Evolutionary conservation across 2,329 filamentous ascomycete genomes (phyloP), one percentile per base, ranked within the genome.

Genomic region (Microdochium trichocladiopsis): DNA sequence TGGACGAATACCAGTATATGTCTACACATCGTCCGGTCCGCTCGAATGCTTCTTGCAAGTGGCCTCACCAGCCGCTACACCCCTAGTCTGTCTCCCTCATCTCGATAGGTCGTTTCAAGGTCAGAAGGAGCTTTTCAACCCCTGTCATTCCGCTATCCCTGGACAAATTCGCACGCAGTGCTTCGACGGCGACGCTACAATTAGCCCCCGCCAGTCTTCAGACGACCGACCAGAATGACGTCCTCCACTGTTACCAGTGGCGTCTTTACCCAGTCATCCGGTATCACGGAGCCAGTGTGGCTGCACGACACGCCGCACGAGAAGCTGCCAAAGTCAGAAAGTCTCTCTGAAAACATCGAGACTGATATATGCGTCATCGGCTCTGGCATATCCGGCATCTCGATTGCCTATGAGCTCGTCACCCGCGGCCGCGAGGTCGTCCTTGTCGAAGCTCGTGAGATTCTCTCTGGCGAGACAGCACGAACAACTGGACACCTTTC

Each of bases 401-500:
- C 74, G 0, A 68, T 69, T 8, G 75, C 78, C 2, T 79, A 79
- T 53, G 77, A 82, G 55, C 72, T 82, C 0, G 72, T 82, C 23
- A 69, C 56, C 5, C 72, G 76, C 16, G 78, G 78, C 1, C 60
- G 72, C 33, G 64, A 73, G 2, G 77, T 82, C 0, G 68, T 74
- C 2, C 65, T 83, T 57, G 65, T 82, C 11, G 79, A 83, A 56
- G 77, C 77, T 8, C 73, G 78, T 4, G 71, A 80, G n/a, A 68
- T 77, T 2, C 63, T 82, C 0, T 74, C 76, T 2, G 78, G 79
- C 2, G 79, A 82, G 60, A 74, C 72, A 0, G 77, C 77, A 1
- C 66, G 79, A 4, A 83, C 78, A 0, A 76, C 70, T 43, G 79
- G 79, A 0, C 79, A 82, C 58, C 61, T 82, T 25, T 71, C 77